Evolutionary conservation across 1,284 basidiomycete genomes (phyloP).

Genomic region (Trichosporon sp.): DNA sequence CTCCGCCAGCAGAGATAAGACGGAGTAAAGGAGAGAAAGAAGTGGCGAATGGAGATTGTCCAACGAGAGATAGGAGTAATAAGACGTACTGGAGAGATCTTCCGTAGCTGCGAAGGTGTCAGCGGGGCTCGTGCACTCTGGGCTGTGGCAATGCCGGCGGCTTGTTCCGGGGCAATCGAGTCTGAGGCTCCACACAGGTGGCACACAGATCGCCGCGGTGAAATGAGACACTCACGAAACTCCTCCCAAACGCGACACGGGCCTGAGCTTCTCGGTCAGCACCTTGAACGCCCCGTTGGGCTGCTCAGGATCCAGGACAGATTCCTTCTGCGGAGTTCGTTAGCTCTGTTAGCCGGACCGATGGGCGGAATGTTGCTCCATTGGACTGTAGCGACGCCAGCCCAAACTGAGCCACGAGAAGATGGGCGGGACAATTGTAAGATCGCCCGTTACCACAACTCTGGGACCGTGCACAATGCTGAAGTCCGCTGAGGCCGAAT

Average conservation of each 20-base stretch:
- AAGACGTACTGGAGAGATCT: slow-evolving; percentile 54
- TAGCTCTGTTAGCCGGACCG: background rate
- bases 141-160: background rate
- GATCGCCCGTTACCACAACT: background rate
- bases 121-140: background rate
- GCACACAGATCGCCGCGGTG: background rate
- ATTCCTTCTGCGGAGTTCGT: slow-evolving; percentile 47
- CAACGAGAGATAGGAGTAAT: background rate
- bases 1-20: background rate
- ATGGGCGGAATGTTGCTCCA: background rate
- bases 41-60: background rate
- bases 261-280: slow-evolving; percentile 53
- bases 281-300: slow-evolving; percentile 24
- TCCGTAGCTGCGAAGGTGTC: slow-evolving; percentile 30
- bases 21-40: background rate
- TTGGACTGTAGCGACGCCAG: no score
- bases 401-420: no score
- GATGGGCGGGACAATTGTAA: background rate
- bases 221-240: slow-evolving; percentile 51
- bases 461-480: background rate
- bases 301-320: slow-evolving; percentile 55
- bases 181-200: background rate
- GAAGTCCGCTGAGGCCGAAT: no score
- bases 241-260: slow-evolving; percentile 62
- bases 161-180: background rate